Conservation (phyloP, 2,329 filamentous ascomycete species). For the Alternaria novae-zelandiae region DNA sequence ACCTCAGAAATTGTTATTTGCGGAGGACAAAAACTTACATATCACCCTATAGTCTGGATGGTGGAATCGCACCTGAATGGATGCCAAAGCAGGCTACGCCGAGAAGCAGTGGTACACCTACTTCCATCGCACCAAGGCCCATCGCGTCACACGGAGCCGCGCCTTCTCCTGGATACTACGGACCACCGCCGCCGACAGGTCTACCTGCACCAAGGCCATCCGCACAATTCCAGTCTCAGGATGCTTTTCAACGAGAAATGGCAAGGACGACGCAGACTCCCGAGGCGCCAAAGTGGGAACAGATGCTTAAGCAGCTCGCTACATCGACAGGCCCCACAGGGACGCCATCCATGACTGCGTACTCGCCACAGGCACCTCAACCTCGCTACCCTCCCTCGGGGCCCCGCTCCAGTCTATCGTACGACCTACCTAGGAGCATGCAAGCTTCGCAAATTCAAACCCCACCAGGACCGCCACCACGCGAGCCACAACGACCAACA, state of each 20-base stretch:
- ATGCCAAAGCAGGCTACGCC: constrained; percentile 35
- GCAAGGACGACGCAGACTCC: constrained; percentile 29
- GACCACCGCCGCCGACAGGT: constrained; percentile 10
- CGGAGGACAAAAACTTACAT: constrained; percentile 55
- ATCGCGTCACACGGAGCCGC: constrained; percentile 12
- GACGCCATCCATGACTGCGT: constrained; percentile 8
- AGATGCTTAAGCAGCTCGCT: constrained; percentile 42
- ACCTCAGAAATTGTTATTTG: constrained; percentile 54
- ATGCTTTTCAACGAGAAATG: constrained; percentile 54
- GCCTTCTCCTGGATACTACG: constrained; percentile 18
- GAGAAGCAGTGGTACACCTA: constrained; percentile 13
- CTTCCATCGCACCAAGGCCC: constrained; percentile 21
- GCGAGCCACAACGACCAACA: constrained; percentile 35
- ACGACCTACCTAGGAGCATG: constrained; percentile 20
- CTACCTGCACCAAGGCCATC: constrained; percentile 34
- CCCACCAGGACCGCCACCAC: constrained; percentile 18
- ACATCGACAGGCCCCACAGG: constrained; percentile 23
- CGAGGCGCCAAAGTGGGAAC: constrained; percentile 41
- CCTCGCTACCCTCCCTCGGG: constrained; percentile 22
- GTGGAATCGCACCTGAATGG: constrained; percentile 51
- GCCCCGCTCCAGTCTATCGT: constrained; percentile 19
- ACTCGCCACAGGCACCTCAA: constrained; percentile 20
- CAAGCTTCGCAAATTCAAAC: constrained; percentile 20
- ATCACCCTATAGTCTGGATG: constrained; percentile 54
- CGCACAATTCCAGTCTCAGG: constrained; percentile 52